A percentile compares a stretch with the other conserved stretches of the same genome.
Conservation (phyloP, 345 rosid species). For the Citrus sp. region DNA sequence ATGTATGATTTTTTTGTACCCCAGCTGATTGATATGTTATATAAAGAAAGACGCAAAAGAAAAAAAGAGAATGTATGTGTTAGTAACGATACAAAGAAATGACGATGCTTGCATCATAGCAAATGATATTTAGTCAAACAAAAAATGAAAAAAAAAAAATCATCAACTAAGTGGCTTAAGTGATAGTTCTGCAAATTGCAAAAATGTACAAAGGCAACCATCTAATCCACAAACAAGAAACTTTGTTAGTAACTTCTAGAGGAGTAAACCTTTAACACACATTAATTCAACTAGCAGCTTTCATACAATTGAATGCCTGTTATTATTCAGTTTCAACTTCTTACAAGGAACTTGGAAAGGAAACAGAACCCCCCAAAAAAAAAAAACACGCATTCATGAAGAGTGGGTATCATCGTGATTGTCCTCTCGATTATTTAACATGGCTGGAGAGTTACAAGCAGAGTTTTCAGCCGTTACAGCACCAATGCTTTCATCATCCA, state of each 20-base stretch:
- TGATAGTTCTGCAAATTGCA: not conserved
- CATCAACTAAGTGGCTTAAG: not conserved
- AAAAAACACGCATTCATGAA: slow-evolving; percentile 12
- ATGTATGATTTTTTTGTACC: not conserved
- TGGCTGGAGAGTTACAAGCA: slow-evolving; percentile 42
- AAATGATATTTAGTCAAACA: too few relatives aligned
- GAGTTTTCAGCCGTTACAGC: slow-evolving; percentile 73
- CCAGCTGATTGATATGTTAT: not conserved
- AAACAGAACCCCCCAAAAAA: not conserved
- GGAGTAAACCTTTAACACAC: not conserved
- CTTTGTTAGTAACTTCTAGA: not conserved
- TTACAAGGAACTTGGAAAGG: not conserved
- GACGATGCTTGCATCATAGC: not conserved
- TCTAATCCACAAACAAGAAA: not conserved
- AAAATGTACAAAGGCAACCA: not conserved
- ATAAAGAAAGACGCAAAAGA: not conserved
- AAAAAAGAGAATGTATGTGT: not conserved
- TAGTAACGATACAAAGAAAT: not conserved
- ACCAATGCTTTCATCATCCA: slow-evolving; percentile 57
- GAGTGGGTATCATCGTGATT: slow-evolving; percentile 50
- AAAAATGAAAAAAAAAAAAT: not conserved
- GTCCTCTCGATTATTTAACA: slow-evolving; percentile 29
- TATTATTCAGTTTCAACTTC: slow-evolving; percentile 13
- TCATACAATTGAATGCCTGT: not conserved
- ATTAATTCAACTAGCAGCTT: not conserved